Percentiles rank a stretch among this genome's conserved stretches.
phyloP scores from a whole-genome alignment of 208 protist species.

The Leishmania gerbilli region DNA sequence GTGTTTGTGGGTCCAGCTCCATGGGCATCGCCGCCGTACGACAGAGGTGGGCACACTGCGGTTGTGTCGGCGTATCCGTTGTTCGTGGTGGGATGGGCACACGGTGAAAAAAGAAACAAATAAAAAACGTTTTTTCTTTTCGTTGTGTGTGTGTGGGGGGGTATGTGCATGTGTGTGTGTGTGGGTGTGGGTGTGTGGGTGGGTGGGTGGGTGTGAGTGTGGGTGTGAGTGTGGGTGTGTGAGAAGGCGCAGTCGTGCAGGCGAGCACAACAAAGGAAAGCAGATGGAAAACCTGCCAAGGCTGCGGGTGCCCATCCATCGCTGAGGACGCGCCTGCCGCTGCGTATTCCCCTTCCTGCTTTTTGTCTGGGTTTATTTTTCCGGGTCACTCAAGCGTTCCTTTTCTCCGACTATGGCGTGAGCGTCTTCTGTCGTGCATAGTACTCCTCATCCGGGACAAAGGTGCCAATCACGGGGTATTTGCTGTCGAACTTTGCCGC shows the following conservation, averaged over 20 bases:
- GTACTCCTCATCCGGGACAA: conserved; percentile 51
- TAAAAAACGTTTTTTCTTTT: not conserved
- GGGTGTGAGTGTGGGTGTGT: too few species aligned
- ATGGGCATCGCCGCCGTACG: not conserved
- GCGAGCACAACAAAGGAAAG: too few species aligned
- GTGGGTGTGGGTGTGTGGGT: too few species aligned
- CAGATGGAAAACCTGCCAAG: not conserved
- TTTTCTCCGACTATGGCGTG: conserved; percentile 12
- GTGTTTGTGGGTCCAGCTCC: not conserved
- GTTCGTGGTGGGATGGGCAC: not conserved
- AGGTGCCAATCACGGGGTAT: conserved; percentile 71
- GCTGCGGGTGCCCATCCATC: not conserved
- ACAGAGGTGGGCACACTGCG: not conserved
- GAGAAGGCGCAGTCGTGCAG: not conserved
- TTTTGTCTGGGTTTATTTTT: not conserved
- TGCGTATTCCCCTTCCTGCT: not conserved
- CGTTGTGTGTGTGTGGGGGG: too few species aligned
- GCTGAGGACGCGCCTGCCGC: not conserved
- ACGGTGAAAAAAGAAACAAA: not conserved
- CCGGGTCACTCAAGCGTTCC: not conserved
- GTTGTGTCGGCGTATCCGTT: not conserved
- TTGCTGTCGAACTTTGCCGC: conserved; percentile 69
- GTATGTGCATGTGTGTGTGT: too few species aligned
- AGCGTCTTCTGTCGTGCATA: conserved; percentile 45
- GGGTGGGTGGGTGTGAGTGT: too few species aligned